Conservation (phyloP, 2,329 filamentous ascomycete genomes). For the Penicillium sp. region DNA sequence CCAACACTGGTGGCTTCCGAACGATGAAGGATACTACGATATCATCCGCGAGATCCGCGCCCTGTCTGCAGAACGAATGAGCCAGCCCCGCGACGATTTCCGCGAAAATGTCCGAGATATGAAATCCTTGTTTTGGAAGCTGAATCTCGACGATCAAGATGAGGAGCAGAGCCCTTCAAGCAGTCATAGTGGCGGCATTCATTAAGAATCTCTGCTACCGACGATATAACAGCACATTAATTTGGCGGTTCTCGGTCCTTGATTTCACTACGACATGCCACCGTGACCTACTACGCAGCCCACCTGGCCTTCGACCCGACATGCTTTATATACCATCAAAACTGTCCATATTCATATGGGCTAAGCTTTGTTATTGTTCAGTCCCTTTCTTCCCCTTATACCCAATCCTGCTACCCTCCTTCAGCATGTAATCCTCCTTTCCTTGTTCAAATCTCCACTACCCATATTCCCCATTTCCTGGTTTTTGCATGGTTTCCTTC, state of each 20-base stretch:
- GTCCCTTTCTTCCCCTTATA: background rate
- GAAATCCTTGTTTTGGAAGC: slow-evolving; percentile 70
- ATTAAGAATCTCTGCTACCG: slow-evolving; percentile 1
- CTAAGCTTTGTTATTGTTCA: background rate
- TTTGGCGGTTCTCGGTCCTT: background rate
- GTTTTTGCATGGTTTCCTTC: slow-evolving; percentile 1
- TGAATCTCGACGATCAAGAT: slow-evolving; percentile 57
- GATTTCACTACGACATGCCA: background rate
- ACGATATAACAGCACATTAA: background rate
- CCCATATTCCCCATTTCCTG: background rate
- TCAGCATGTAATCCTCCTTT: background rate
- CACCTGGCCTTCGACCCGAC: background rate
- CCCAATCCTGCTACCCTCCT: background rate
- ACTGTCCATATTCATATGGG: background rate
- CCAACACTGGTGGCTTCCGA: slow-evolving; percentile 85
- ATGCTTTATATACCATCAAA: too few species aligned
- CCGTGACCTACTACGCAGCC: background rate
- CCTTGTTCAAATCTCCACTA: background rate
- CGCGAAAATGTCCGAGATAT: slow-evolving; percentile 73
- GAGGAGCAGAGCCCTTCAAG: slow-evolving; percentile 33
- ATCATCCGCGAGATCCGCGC: slow-evolving; percentile 77
- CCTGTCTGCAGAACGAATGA: slow-evolving; percentile 78
- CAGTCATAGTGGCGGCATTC: slow-evolving; percentile 15
- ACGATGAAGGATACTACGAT: slow-evolving; percentile 74
- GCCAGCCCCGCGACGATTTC: slow-evolving; percentile 54